phyloP scores from a whole-genome alignment of 2,329 filamentous ascomycete species.

The Verticillium longisporum region DNA sequence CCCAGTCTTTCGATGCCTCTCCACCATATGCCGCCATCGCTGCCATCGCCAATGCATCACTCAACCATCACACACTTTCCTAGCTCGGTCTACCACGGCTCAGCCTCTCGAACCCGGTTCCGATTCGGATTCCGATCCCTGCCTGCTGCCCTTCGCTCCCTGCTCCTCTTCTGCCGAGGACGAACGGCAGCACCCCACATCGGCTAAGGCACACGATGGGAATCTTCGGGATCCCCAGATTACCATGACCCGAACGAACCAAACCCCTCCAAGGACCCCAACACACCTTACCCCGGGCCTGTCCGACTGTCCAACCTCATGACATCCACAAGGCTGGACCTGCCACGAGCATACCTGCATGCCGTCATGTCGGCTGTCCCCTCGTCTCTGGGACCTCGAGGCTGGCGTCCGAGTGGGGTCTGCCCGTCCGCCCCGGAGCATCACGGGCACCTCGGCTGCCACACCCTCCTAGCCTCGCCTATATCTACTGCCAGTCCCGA shows the following conservation, averaged over 20 bases:
- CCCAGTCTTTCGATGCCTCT: not conserved
- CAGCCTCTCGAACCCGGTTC: not conserved
- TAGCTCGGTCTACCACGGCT: not conserved
- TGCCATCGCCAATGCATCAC: not conserved
- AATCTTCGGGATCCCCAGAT: constrained; percentile 4
- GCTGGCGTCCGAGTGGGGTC: not conserved
- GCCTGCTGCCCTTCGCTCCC: not conserved
- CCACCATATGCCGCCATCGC: not conserved
- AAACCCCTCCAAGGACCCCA: not conserved
- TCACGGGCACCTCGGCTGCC: constrained; percentile 12
- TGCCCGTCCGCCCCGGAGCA: constrained; percentile 8
- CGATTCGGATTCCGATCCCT: not conserved
- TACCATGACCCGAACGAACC: not conserved
- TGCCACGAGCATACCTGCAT: not conserved
- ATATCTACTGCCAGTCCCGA: constrained; percentile 1
- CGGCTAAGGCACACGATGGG: constrained; percentile 1
- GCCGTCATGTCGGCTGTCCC: not conserved
- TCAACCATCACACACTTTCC: not conserved
- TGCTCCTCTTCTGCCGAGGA: not conserved
- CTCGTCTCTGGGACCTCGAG: not conserved
- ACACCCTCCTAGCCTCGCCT: constrained; percentile 10
- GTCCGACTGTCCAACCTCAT: not conserved
- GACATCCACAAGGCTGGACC: constrained; percentile 1
- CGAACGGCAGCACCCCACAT: not conserved
- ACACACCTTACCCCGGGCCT: not conserved